Conservation (phyloP, 352 stramenopile genomes). For the Pythium vanterpoolii region DNA sequence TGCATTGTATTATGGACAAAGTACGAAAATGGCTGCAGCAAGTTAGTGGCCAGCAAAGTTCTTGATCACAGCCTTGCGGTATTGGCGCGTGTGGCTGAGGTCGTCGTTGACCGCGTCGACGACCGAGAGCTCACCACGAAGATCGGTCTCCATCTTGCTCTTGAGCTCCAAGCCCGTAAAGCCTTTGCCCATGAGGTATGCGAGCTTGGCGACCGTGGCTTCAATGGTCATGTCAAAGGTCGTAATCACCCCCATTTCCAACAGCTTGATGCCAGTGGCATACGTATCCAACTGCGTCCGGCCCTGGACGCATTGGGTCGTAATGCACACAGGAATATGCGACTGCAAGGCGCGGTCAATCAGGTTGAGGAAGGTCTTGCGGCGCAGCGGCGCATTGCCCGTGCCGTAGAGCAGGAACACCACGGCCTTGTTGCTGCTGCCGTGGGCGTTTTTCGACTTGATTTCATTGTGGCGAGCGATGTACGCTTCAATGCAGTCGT, state of each 20-base stretch:
- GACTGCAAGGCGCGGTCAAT: conserved; percentile 73
- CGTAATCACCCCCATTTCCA: conserved; percentile 92
- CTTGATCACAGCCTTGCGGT: conserved; percentile 74
- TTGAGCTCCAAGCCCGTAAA: conserved; percentile 62
- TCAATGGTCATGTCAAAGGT: conserved; percentile 97
- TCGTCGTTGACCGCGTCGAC: conserved; percentile 69
- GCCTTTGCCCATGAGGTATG: conserved; percentile 93
- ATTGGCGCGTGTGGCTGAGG: conserved; percentile 53
- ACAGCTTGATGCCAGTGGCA: conserved; percentile 87
- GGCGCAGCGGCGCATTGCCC: conserved; percentile 91
- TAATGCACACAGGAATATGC: conserved; percentile 90
- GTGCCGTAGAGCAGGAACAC: conserved; percentile 96
- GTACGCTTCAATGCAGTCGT: conserved; percentile 83
- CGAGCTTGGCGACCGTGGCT: conserved; percentile 91
- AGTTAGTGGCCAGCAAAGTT: conserved; percentile 71
- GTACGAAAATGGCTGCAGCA: neutral
- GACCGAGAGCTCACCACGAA: conserved; percentile 79
- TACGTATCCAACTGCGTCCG: conserved; percentile 93
- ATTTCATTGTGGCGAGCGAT: conserved; percentile 63
- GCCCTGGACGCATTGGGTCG: conserved; percentile 94
- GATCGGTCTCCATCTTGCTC: conserved; percentile 78
- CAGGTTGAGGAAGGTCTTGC: conserved; percentile 87
- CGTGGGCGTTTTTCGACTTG: conserved; percentile 11
- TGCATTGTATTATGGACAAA: neutral
- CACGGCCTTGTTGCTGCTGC: conserved; percentile 42